These are phyloP conservation scores for Catharanthus roseus DNA, from an alignment of 257 asterid genomes.

Conservation along the genomic window DNA sequence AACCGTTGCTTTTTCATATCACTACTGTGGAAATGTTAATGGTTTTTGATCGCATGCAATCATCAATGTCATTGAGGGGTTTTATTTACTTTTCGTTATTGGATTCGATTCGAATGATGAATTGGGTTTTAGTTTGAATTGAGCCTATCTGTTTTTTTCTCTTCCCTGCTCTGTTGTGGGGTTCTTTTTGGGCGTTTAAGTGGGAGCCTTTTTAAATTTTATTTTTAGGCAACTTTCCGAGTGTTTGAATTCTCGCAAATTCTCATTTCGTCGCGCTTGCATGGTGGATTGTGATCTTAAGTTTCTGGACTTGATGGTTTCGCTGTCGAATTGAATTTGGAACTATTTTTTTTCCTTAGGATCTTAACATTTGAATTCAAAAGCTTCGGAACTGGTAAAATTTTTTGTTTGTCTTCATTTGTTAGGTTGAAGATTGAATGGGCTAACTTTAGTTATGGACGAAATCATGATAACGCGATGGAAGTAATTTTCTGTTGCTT, in stretches of 20 bases:
- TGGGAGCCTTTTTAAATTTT: neutral
- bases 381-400: neutral
- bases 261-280: neutral
- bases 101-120: slow-evolving; percentile 1
- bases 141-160: neutral
- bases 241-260: neutral
- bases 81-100: neutral
- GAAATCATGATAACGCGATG: slow-evolving; percentile 3
- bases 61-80: neutral
- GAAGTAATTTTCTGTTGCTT: neutral
- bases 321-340: neutral
- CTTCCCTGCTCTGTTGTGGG: too few relatives aligned
- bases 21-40: slow-evolving; percentile 1
- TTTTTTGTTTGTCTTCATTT: neutral
- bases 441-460: neutral
- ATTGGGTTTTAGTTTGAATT: slow-evolving; percentile 2
- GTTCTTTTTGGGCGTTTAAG: neutral
- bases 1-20: neutral
- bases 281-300: slow-evolving; percentile 1
- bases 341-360: neutral
- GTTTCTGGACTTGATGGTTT: neutral
- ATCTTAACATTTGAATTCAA: neutral
- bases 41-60: slow-evolving; percentile 22
- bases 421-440: neutral
- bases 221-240: neutral